Base-by-base conservation (phyloP, 2,329 filamentous ascomycete genomes). In the Cercospora sesami region DNA sequence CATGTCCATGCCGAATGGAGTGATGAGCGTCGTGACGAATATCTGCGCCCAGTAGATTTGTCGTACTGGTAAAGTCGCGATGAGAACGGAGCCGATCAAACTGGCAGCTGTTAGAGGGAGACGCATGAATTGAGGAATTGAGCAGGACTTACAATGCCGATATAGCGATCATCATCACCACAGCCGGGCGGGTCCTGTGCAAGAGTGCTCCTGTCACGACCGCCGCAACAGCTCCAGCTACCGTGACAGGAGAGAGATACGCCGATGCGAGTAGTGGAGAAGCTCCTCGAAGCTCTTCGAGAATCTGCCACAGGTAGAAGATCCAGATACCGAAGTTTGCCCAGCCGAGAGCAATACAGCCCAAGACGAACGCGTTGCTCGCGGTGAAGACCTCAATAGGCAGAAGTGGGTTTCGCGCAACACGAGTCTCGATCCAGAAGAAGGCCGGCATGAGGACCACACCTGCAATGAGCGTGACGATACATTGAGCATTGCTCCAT, bases 31-130 rank as follows among this genome's bases (percentile, higher is more conserved):
- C 3, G 82, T 82, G 9, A 89, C 82, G 73, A 91, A 91, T 0
- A 84, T 81, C 69, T 89, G 85, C 18, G 80, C 81, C 89, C 89
- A 91, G 78, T 91, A 91, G 0, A 79, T 83, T 75, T 90, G 87
- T 5, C 82, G 71, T 0, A 83, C 79, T 0, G 88, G 86, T 2
- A 84, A 81, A 0, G 80, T 83, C 4, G 79, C 80, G 2, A 81
- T 70, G 9, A 84, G 71, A 7, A 82, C 72, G 12, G 74, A 78
- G 5, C 83, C 83, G 7, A 79, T 67, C 8, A 79, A 3, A 36
- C 55, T n/a, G n/a, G n/a, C n/a, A n/a, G n/a, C n/a, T n/a, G n/a
- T n/a, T n/a, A n/a, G n/a, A n/a, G n/a, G n/a, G n/a, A n/a, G n/a
- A n/a, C n/a, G n/a, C n/a, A n/a, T n/a, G n/a, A n/a, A n/a, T n/a